Evolutionary conservation across 306 rosid species (phyloP), one percentile per base, ranked within the genome.

Genomic region (Coriaria nepalensis): DNA sequence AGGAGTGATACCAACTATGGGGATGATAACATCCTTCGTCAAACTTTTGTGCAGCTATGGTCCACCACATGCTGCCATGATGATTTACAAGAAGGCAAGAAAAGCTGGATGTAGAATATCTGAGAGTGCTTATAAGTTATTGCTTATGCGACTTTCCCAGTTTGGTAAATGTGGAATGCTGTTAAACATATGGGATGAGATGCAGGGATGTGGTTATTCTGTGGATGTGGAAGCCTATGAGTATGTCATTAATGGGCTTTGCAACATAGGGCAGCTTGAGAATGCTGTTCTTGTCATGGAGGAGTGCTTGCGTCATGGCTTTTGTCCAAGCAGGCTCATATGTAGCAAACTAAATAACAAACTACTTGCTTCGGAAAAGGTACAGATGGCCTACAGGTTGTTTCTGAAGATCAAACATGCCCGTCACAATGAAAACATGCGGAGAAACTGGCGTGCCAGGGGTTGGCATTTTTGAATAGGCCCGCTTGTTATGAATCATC

Each of bases 401-500:
- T 83, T 69, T 65, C 44, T 76, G 69, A 81, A 83, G 70, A 63
- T 83, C 53, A 84, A 81, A 63, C 67, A 48, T 40, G 95, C 95
- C 8, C 93, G 90, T 46, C 53, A 49, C 11, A 54, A 53, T 49
- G 77, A 84, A 35, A 81, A 72, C 47, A 73, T 82, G 4, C 72
- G 70, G 59, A 78, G 69, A 53, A 68, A 56, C 66, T 81, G 95
- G 97, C 90, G 80, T 40, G 45, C 81, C 40, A 88, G 58, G 15
- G 97, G 97, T 33, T 88, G 95, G 97, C 97, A 88, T 62, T 83
- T 78, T 39, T 87, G 80, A 80, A 62, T 5, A n/a, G n/a, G n/a
- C n/a, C n/a, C n/a, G n/a, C n/a, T n/a, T 46, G 52, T 49, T 49
- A n/a, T 9, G 5, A 6, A 8, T 35, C 47, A n/a, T 53, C n/a